Evolutionary conservation across 2,329 filamentous ascomycete species (phyloP), one percentile per base, ranked within the genome.

Genomic region (Neophaeococcomyces mojaviensis): DNA sequence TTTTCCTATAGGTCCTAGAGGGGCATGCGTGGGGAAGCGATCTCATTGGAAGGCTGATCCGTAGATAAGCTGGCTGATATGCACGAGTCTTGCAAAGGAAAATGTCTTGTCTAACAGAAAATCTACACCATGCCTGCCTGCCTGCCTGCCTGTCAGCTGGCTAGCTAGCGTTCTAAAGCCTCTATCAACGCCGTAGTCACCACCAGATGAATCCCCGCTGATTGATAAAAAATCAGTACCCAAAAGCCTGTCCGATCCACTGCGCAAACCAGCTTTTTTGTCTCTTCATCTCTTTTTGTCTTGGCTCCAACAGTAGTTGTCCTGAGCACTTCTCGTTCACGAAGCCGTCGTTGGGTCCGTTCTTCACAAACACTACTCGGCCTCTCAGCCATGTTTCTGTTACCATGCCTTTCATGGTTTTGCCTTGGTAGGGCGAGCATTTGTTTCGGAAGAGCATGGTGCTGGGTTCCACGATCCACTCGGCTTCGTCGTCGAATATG

Each of bases 391-490:
- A 95, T 6, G 89, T 95, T 73, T 94, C 86, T 48, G 69, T 72
- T 9, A 95, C 88, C 49, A 88, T 78, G 1, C 89, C 89, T 38
- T 74, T 77, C 58, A 96, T 82, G 26, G 71, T 74, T 64, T 83
- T 84, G 16, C 86, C 86, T 63, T 95, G 84, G 74, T 94, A 96
- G 0, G 89, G 88, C 47, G 83, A 88, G 71, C 88, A 89, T 60
- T 88, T 87, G 66, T 96, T 95, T 66, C 88, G 82, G 77, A 94
- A 98, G 55, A 92, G 77, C 88, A 98, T 94, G 40, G 88, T 87
- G 50, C 77, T 81, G 15, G 77, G 73, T 48, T 78, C 69, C 43
- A 94, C 81, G 19, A 81, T 76, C 76, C 90, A 98, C 55, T 77
- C 76, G 18, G 79, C 81, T n/a, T 74, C 68, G 52, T 94, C 88